Evolutionary conservation across 169 alveolate genomes (phyloP).

Genomic region (Pseudocohnilembus persalinus): DNA sequence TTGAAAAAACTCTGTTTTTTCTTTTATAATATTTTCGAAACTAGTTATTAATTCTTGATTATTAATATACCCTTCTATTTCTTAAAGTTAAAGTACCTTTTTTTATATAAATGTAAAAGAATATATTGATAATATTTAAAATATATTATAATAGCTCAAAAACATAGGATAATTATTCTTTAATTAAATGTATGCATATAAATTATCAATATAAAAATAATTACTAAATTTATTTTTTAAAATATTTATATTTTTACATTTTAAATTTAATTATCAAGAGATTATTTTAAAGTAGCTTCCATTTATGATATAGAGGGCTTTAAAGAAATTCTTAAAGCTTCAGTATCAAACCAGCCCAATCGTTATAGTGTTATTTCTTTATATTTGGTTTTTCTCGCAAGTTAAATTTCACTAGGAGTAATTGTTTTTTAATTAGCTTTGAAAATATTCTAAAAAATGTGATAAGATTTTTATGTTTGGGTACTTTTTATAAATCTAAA

Average conservation of each 20-base stretch:
- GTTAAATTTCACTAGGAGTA: not conserved
- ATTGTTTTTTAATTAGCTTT: not conserved
- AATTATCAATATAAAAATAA: not conserved
- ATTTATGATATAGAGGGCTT: not conserved
- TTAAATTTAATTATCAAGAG: not conserved
- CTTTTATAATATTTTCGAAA: too few species aligned
- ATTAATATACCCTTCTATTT: not conserved
- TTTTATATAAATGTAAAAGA: too few species aligned
- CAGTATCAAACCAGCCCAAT: not conserved
- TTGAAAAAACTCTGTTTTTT: too few species aligned
- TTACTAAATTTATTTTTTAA: too few species aligned
- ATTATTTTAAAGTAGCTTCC: not conserved
- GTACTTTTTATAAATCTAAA: not conserved
- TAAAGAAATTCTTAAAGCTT: not conserved
- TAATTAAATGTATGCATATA: too few species aligned
- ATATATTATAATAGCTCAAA: too few species aligned
- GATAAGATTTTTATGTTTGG: not conserved
- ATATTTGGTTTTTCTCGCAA: too few species aligned
- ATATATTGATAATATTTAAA: too few species aligned
- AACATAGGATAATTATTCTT: too few species aligned
- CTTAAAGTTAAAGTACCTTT: not conserved
- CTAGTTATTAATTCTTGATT: not conserved
- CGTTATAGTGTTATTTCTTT: not conserved
- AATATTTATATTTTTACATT: not conserved
- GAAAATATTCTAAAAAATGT: not conserved